phyloP scores from a whole-genome alignment of 148 eudicot species.

The Vaccinium corymbosum region DNA sequence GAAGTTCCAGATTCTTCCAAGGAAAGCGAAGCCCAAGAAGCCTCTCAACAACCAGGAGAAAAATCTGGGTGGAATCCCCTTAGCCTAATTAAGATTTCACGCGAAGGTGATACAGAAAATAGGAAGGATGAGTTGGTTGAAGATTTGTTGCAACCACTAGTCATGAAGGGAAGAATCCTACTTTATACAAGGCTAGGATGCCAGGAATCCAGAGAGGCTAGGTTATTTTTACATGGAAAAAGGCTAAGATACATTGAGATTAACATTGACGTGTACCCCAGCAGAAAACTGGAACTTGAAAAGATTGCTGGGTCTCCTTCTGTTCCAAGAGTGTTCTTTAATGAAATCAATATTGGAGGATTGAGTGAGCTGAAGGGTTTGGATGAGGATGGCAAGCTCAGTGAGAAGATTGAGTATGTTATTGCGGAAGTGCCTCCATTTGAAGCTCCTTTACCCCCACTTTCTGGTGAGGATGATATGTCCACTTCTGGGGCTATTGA shows the following conservation, averaged over 20 bases:
- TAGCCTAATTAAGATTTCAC: conserved; percentile 30
- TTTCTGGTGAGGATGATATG: conserved; percentile 54
- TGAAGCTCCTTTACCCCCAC: conserved; percentile 52
- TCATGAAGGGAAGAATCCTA: conserved; percentile 47
- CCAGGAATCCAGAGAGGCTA: conserved; percentile 35
- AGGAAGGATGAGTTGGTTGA: conserved; percentile 22
- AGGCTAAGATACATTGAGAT: conserved; percentile 46
- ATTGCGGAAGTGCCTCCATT: conserved; percentile 33
- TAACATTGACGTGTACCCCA: conserved; percentile 42
- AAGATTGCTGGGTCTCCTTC: conserved; percentile 38
- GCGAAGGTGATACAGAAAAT: conserved; percentile 28
- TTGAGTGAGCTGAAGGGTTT: conserved; percentile 32
- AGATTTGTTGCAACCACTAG: conserved; percentile 19
- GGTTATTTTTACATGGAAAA: conserved; percentile 36
- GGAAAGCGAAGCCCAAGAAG: conserved; percentile 26
- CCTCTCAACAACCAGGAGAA: conserved; percentile 21
- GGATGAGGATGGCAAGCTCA: conserved; percentile 40
- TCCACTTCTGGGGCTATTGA: conserved; percentile 37
- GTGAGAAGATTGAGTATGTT: conserved; percentile 46
- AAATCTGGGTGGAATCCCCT: conserved; percentile 40
- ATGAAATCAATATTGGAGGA: conserved; percentile 44
- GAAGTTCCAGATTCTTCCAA: conserved; percentile 16
- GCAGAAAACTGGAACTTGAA: conserved; percentile 43
- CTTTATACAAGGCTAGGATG: conserved; percentile 45
- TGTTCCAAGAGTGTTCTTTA: conserved; percentile 52